Base-by-base conservation (phyloP, 1,284 basidiomycete genomes). In the Bondarzewia mesenterica region DNA sequence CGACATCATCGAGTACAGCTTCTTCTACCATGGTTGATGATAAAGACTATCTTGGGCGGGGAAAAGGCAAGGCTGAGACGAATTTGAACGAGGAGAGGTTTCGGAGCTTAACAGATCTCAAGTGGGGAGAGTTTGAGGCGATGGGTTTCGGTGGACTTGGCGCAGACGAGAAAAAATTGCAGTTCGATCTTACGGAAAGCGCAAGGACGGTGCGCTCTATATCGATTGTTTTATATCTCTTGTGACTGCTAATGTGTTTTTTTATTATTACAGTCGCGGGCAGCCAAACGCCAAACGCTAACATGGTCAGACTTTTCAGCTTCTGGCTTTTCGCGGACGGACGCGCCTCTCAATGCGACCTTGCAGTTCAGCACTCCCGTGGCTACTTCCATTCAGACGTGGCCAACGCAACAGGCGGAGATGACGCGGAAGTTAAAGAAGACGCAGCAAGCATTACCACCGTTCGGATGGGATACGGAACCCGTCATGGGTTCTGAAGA, bases 71-170 rank as follows among this genome's bases (percentile, higher is more conserved):
- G 44, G 15, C 15, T 27, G 55, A 58, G 55, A 58, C 65, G 56
- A 46, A 67, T 21, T 58, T 63, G 22, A 73, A 73, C 7, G 81
- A 82, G 49, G 83, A 84, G 51, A 70, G 80, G n/a, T 93, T 85
- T 65, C 74, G 80, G 49, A 89, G 78, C 51, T 60, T 93, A 55
- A 87, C 89, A 0, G 89, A 93, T 53, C 70, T 91, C 54, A 87
- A 83, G 60, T 94, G 91, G 91, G 88, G 88, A 10, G 82, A 87
- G 61, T 94, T 94, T 58, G 89, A 92, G 70, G 70, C 75, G 36
- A 72, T 79, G 61, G 91, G 91, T 0, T 93, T 94, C 54, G 79
- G 80, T 36, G 70, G 69, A 14, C 60, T 74, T 25, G 72, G 63
- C 8, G 58, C 65, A 2, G 71, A 78, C 45, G 74, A 81, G 48